phyloP scores from a whole-genome alignment of 2,329 filamentous ascomycete genomes.

The Aspergillus brasiliensis region DNA sequence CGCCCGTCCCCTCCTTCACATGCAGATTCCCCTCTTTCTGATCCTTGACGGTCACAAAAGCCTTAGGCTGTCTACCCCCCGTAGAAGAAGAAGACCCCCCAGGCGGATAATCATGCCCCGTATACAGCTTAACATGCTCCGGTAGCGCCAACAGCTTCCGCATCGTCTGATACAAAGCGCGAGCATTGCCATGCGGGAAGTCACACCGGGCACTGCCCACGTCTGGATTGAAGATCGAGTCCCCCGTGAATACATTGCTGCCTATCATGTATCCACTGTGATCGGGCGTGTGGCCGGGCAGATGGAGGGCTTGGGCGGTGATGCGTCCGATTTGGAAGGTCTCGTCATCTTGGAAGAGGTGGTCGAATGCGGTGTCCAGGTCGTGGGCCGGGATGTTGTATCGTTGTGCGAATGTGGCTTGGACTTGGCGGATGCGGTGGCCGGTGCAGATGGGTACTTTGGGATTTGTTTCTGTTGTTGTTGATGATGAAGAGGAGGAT shows the following conservation, averaged over 20 bases:
- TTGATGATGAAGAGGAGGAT: no score
- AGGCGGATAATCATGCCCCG: conserved; percentile 55
- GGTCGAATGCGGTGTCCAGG: conserved; percentile 53
- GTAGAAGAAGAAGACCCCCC: conserved; percentile 14
- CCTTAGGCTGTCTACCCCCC: not conserved
- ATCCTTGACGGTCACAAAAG: conserved; percentile 18
- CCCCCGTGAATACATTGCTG: conserved; percentile 51
- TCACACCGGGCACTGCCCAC: conserved; percentile 56
- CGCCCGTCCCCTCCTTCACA: conserved; percentile 24
- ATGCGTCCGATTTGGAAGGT: conserved; percentile 54
- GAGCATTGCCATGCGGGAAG: conserved; percentile 54
- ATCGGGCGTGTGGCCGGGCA: conserved; percentile 64
- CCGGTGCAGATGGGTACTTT: conserved; percentile 58
- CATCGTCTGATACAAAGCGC: conserved; percentile 48
- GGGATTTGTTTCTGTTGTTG: no score
- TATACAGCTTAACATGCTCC: conserved; percentile 51
- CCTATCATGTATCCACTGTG: conserved; percentile 62
- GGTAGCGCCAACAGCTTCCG: conserved; percentile 47
- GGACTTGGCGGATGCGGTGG: conserved; percentile 55
- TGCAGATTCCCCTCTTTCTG: conserved; percentile 26
- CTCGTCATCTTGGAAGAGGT: conserved; percentile 58
- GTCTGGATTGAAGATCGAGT: conserved; percentile 55
- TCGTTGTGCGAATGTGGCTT: conserved; percentile 51
- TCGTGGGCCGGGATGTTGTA: conserved; percentile 53
- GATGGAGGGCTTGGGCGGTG: conserved; percentile 51